Conservation (phyloP, 2,329 filamentous ascomycete genomes). For the Paecilomyces sp. region DNA sequence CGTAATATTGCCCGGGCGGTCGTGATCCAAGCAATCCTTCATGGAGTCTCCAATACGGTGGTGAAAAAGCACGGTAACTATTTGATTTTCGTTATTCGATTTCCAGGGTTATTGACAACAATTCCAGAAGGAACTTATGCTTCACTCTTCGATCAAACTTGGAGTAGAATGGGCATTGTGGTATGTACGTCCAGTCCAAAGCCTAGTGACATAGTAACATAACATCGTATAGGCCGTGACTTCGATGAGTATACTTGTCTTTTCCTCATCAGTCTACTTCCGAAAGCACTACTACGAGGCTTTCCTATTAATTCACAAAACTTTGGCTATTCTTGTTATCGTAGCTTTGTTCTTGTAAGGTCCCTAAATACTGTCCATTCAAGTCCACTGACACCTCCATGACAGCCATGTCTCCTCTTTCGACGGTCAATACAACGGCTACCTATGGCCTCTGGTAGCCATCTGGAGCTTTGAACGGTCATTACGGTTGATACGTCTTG, state of each 20-base stretch:
- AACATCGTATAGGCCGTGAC: neutral
- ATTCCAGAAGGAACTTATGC: neutral
- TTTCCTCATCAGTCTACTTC: neutral
- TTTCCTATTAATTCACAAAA: neutral
- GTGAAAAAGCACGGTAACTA: neutral
- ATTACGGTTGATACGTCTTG: slow-evolving; percentile 30
- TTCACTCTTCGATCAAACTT: neutral
- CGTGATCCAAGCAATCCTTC: slow-evolving; percentile 50
- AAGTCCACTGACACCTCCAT: neutral
- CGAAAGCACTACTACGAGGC: neutral
- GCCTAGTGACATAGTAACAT: neutral
- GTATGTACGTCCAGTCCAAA: neutral
- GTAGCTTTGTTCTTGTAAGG: neutral
- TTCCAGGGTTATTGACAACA: too few relatives aligned
- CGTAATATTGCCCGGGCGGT: slow-evolving; percentile 53
- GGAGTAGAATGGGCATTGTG: neutral
- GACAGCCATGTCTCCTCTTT: neutral
- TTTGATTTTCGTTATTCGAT: neutral
- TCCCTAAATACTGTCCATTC: neutral
- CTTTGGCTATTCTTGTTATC: neutral
- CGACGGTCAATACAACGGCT: slow-evolving; percentile 15
- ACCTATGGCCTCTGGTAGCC: slow-evolving; percentile 40
- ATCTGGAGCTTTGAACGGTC: slow-evolving; percentile 43
- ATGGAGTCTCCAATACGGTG: slow-evolving; percentile 50
- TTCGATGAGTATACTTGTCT: neutral